A percentile compares a stretch with the other conserved stretches of the same genome.
phyloP scores from a whole-genome alignment of 2,329 filamentous ascomycete species.

The Mariannaea elegans region DNA sequence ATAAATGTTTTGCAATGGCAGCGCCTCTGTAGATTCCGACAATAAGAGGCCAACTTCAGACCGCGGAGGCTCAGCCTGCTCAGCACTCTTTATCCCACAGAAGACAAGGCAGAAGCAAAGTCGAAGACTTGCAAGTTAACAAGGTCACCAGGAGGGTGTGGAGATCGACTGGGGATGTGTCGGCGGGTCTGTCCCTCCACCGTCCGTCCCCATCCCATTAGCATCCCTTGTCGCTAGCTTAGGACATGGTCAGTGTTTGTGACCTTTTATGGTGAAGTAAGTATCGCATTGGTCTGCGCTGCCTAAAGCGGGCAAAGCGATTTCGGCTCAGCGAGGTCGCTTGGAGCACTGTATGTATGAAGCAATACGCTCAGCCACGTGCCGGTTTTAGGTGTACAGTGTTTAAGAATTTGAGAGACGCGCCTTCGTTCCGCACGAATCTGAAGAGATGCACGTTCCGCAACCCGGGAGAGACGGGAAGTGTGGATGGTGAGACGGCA shows the following conservation, averaged over 20 bases:
- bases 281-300: slow-evolving; percentile 9
- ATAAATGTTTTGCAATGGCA: too few species aligned
- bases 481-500: slow-evolving; percentile 14
- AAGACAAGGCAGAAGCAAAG: slow-evolving; percentile 11
- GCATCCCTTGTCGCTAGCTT: slow-evolving; percentile 15
- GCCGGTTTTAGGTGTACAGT: not conserved
- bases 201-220: slow-evolving; percentile 12
- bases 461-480: not conserved
- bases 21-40: not conserved
- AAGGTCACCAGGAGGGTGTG: slow-evolving; percentile 19
- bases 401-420: not conserved
- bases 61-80: not conserved
- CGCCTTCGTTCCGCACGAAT: not conserved
- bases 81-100: not conserved
- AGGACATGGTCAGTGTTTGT: slow-evolving; percentile 16
- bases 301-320: slow-evolving; percentile 7
- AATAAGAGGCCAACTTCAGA: not conserved
- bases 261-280: slow-evolving; percentile 8
- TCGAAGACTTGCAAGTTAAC: slow-evolving; percentile 5
- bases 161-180: slow-evolving; percentile 17
- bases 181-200: slow-evolving; percentile 18
- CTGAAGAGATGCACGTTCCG: not conserved
- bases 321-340: slow-evolving; percentile 10
- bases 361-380: slow-evolving; percentile 11
- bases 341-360: not conserved